Conservation (phyloP, 1,139 yeast species). For the Candida freyschussii region DNA sequence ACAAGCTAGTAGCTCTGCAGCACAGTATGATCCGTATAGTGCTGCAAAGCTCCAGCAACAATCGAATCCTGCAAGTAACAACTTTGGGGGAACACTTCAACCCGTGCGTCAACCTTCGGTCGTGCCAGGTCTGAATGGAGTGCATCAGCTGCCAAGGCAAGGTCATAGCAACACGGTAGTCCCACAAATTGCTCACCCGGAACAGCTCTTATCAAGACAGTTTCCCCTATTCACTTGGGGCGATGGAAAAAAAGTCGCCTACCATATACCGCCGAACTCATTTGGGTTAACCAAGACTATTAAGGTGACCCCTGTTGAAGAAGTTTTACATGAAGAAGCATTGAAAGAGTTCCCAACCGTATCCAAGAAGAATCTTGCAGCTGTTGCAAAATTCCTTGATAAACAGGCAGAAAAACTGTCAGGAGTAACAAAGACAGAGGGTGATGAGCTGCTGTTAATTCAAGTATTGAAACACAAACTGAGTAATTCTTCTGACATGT, state of each 20-base stretch:
- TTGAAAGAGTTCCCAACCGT: constrained; percentile 32
- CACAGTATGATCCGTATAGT: constrained; percentile 23
- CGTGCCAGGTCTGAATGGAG: not conserved
- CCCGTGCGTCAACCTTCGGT: not conserved
- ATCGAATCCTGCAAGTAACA: not conserved
- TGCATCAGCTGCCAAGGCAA: not conserved
- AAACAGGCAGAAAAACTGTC: constrained; percentile 11
- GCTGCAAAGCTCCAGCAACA: constrained; percentile 14
- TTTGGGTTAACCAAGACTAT: constrained; percentile 25
- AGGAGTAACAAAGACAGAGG: constrained; percentile 5
- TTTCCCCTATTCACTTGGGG: constrained; percentile 81
- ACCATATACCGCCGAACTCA: constrained; percentile 38
- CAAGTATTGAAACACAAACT: constrained; percentile 23
- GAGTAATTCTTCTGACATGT: constrained; percentile 10
- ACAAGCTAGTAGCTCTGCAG: constrained; percentile 26
- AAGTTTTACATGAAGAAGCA: constrained; percentile 28
- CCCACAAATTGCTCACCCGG: constrained; percentile 16
- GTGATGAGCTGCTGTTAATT: constrained; percentile 20
- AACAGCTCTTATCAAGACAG: constrained; percentile 43
- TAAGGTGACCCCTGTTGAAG: constrained; percentile 30
- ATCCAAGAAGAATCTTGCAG: constrained; percentile 19
- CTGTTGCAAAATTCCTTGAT: constrained; percentile 19
- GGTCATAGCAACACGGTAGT: not conserved
- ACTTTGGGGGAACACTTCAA: too few species aligned
- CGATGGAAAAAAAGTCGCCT: constrained; percentile 39